Base-by-base conservation (phyloP, 768 basidiomycete genomes). In the Amanita phalloides region DNA sequence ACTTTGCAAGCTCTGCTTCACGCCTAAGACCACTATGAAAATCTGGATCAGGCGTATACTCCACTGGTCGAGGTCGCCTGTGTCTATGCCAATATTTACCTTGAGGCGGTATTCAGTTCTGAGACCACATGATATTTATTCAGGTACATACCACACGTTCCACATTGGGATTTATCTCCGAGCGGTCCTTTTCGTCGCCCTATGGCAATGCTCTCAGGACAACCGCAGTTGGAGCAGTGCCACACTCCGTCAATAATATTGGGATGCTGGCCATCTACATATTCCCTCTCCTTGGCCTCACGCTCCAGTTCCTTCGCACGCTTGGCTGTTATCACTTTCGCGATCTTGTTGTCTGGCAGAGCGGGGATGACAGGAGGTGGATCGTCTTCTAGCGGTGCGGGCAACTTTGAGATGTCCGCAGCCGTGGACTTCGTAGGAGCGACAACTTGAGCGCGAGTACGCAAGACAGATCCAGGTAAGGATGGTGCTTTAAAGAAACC, bases 211-310 rank as follows among this genome's bases (percentile, higher is more conserved):
- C 70, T 80, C 61, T 90, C 91, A 0, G 93, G 93, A 62, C 88
- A 88, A 4, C 93, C 93, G 59, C 90, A 96, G 61, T 92, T 95
- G 17, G 90, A 91, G 62, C 93, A 97, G 68, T 92, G 90, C 93
- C 93, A 96, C 3, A 88, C 75, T 1, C 89, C 90, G 57, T 92
- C 72, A 62, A 92, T 85, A 58, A 79, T 73, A 62, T 90, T 88
- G 36, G 83, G 74, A 60, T 88, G 88, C 61, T 89, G 86, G 6
- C 87, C 85, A 59, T 90, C 84, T 37, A 82, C 82, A 61, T 82
- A 88, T 65, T 88, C 88, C 61, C 75, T 83, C 64, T 88, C 86
- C 64, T 90, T 90, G 20, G 89, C 87, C 61, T 89, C 86, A 32
- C 84, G 69, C 67, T 89, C 88, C 11, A 80, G 71, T 63, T 90